These are phyloP conservation scores for Ramularia collo-cygni DNA, from an alignment of 2,329 filamentous ascomycete genomes.

Conservation along the genomic window DNA sequence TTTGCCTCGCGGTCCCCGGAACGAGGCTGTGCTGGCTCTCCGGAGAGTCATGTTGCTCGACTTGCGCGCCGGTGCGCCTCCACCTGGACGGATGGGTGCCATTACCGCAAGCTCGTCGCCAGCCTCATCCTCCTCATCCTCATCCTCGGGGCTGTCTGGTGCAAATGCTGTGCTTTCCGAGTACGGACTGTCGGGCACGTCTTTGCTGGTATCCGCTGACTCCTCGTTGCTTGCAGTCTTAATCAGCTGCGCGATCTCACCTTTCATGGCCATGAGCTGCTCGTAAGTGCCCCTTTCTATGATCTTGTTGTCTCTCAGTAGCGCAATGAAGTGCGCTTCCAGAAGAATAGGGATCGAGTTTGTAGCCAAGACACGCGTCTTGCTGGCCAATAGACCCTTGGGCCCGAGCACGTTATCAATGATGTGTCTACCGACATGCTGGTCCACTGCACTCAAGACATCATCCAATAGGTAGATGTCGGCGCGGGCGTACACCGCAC, in stretches of 20 bases:
- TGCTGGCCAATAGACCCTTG: slow-evolving; percentile 71
- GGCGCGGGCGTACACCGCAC: slow-evolving; percentile 93
- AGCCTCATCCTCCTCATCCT: slow-evolving; percentile 49
- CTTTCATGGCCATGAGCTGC: slow-evolving; percentile 89
- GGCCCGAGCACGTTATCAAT: slow-evolving; percentile 90
- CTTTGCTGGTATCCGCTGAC: slow-evolving; percentile 16
- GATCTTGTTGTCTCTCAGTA: slow-evolving; percentile 76
- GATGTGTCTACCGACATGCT: slow-evolving; percentile 89
- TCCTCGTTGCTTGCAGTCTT: slow-evolving; percentile 60
- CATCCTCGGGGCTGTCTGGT: slow-evolving; percentile 38
- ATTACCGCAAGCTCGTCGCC: slow-evolving; percentile 72
- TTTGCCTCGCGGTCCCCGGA: slow-evolving; percentile 78
- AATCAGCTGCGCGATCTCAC: slow-evolving; percentile 77
- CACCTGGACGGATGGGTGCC: slow-evolving; percentile 58
- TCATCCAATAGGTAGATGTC: slow-evolving; percentile 95
- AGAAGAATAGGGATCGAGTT: slow-evolving; percentile 89
- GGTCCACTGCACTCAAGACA: slow-evolving; percentile 92
- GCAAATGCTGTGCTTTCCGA: slow-evolving; percentile 43
- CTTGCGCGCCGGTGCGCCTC: slow-evolving; percentile 48
- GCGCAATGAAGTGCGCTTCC: slow-evolving; percentile 80
- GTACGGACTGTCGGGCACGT: slow-evolving; percentile 15
- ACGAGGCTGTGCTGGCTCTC: slow-evolving; percentile 85
- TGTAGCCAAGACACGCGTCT: slow-evolving; percentile 88
- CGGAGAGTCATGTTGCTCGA: slow-evolving; percentile 72
- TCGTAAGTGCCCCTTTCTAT: slow-evolving; percentile 84